Percentiles rank a stretch among this genome's conserved stretches.
phyloP scores from a whole-genome alignment of 106 monocot species.

The Dendrobium catenatum region DNA sequence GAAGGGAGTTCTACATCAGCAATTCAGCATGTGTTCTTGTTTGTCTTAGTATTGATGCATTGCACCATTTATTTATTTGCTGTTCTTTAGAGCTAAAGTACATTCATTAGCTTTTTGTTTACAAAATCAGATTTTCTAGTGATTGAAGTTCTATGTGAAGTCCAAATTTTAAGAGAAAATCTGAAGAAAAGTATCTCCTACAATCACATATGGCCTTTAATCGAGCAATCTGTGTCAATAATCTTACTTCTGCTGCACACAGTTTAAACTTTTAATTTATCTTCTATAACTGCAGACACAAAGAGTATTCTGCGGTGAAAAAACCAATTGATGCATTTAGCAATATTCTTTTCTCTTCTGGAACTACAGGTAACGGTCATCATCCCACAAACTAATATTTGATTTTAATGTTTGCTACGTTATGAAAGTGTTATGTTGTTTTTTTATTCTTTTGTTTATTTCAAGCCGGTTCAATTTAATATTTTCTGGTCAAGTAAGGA shows the following conservation, averaged over 20 bases:
- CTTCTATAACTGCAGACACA: conserved; percentile 29
- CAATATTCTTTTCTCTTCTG: conserved; percentile 95
- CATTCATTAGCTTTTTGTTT: neutral
- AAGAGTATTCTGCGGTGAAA: conserved; percentile 43
- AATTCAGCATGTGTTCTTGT: neutral
- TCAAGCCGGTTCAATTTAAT: neutral
- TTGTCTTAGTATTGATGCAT: neutral
- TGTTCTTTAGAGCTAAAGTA: neutral
- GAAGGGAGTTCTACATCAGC: neutral
- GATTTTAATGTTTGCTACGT: neutral
- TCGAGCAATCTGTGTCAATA: conserved; percentile 1
- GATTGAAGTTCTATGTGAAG: neutral
- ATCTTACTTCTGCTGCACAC: neutral
- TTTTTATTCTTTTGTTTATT: neutral
- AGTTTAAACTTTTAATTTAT: neutral
- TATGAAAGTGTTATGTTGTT: neutral
- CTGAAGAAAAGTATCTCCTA: neutral
- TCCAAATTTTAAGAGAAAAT: neutral
- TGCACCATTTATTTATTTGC: neutral
- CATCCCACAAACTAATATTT: neutral
- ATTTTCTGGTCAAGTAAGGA: neutral
- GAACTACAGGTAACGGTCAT: conserved; percentile 70
- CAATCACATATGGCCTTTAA: neutral
- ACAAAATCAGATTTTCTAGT: neutral
- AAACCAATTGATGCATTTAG: conserved; percentile 71